These are phyloP conservation scores for Vitis vinifera DNA, from an alignment of 164 flowering plant genomes.

Conservation along the genomic window DNA sequence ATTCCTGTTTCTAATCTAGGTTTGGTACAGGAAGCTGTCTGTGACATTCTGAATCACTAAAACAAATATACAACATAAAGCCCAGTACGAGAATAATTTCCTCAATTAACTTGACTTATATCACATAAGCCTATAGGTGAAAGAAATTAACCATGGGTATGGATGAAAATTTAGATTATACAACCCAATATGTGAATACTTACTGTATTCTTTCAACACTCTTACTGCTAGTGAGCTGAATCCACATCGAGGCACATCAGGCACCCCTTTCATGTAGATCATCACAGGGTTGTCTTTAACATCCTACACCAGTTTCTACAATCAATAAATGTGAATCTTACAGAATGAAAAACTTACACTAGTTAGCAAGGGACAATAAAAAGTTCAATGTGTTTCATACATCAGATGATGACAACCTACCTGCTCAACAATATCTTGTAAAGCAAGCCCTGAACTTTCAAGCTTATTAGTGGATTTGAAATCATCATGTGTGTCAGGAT, in stretches of 20 bases:
- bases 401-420: constrained; percentile 24
- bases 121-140: too few species aligned
- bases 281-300: constrained; percentile 85
- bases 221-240: constrained; percentile 86
- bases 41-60: too few species aligned
- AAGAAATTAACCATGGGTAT: neutral
- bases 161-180: neutral
- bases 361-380: neutral
- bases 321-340: neutral
- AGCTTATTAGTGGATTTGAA: constrained; percentile 71
- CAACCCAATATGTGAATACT: constrained; percentile 18
- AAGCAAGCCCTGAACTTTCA: constrained; percentile 40
- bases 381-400: neutral
- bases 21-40: too few species aligned
- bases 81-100: too few species aligned
- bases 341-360: neutral
- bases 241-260: constrained; percentile 84
- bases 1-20: too few species aligned
- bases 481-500: constrained; percentile 89
- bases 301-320: constrained; percentile 51
- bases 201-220: constrained; percentile 76
- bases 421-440: constrained; percentile 74
- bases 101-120: too few species aligned
- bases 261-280: constrained; percentile 95
- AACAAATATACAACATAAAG: too few species aligned